Evolutionary conservation across 805 yeast genomes (phyloP).

Genomic region (Suhomyces vadensis): DNA sequence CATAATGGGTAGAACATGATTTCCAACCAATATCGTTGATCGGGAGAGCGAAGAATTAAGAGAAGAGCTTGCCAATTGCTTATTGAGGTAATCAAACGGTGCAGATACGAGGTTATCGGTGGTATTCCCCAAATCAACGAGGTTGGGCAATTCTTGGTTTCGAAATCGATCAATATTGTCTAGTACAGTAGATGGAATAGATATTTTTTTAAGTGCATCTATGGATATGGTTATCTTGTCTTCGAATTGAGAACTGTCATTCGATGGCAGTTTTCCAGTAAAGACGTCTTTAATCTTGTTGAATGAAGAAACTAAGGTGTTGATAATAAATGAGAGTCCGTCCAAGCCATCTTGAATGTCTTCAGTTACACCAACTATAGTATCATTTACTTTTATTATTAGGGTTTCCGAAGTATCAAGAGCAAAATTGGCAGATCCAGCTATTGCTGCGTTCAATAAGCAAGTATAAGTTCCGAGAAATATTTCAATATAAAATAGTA

Average conservation of each 20-base stretch:
- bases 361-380: conserved; percentile 53
- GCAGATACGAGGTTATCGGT: conserved; percentile 52
- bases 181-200: conserved; percentile 68
- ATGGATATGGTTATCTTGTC: conserved; percentile 60
- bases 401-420: conserved; percentile 69
- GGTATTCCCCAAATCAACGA: conserved; percentile 59
- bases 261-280: conserved; percentile 23
- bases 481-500: conserved; percentile 67
- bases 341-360: conserved; percentile 68
- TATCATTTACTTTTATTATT: conserved; percentile 57
- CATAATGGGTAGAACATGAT: conserved; percentile 4
- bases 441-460: conserved; percentile 69
- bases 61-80: conserved; percentile 32
- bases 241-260: conserved; percentile 33
- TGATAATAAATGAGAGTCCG: conserved; percentile 58
- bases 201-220: conserved; percentile 51
- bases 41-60: neutral
- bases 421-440: conserved; percentile 71
- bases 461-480: conserved; percentile 88
- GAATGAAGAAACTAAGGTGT: conserved; percentile 51
- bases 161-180: conserved; percentile 50
- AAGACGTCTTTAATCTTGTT: conserved; percentile 56
- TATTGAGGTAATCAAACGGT: conserved; percentile 59
- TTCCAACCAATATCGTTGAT: neutral
- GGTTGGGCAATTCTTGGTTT: conserved; percentile 59